A percentile compares a stretch with the other conserved stretches of the same genome.
These are phyloP conservation scores for Hordeum marinum DNA, from an alignment of 176 grass and related monocot species.

Conservation along the genomic window DNA sequence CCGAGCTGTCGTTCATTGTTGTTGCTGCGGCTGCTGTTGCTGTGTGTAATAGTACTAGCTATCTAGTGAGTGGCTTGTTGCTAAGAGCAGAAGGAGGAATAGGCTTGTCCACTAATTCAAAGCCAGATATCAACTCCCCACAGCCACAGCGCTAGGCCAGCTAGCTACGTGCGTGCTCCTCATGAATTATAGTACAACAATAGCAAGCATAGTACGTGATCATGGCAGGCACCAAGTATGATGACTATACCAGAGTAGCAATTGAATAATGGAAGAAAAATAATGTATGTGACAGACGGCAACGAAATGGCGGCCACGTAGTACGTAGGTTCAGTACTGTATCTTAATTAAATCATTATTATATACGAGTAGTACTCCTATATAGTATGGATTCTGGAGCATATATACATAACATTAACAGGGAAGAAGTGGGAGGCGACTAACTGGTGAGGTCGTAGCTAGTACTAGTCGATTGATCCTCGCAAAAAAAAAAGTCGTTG, in stretches of 20 bases:
- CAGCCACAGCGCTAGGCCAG: too few species aligned
- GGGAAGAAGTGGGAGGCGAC: slow-evolving; percentile 9
- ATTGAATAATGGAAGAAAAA: not conserved
- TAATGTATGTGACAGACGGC: not conserved
- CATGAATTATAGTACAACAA: too few species aligned
- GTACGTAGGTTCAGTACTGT: not conserved
- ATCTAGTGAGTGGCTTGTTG: too few species aligned
- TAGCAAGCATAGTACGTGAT: slow-evolving; percentile 17
- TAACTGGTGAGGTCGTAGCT: too few species aligned
- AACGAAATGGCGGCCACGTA: not conserved
- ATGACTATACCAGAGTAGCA: not conserved
- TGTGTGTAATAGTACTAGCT: too few species aligned
- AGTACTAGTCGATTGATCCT: too few species aligned
- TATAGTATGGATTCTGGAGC: not conserved
- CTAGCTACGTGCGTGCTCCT: too few species aligned
- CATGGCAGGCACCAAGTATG: not conserved
- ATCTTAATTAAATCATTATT: not conserved
- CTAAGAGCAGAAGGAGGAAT: not conserved
- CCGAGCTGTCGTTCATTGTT: slow-evolving; percentile 29
- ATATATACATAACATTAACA: not conserved
- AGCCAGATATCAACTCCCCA: not conserved
- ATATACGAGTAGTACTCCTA: too few species aligned
- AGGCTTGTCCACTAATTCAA: slow-evolving; percentile 3
- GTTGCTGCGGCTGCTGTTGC: too few species aligned
- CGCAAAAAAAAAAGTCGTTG: too few species aligned